Base-by-base conservation (phyloP, 1,139 yeast genomes). In the Blastobotrys persicus region DNA sequence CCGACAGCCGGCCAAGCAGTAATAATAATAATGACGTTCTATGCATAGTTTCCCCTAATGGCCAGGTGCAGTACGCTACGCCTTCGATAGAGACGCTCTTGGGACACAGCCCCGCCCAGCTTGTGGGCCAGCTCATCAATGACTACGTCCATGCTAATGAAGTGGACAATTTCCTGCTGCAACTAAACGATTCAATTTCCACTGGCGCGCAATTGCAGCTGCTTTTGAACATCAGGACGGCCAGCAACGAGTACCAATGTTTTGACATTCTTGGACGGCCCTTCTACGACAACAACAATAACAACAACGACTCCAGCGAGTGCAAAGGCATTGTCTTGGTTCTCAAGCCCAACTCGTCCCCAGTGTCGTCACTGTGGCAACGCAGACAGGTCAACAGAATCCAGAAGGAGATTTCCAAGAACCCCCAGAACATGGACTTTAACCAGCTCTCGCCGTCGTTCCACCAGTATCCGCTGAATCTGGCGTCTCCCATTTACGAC, bases 131-230 rank as follows among this genome's bases (percentile, higher is more conserved):
- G 42, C 37, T 31, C 18, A 39, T 58, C 28, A 44, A 55, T 32
- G 63, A 60, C 42, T 55, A 52, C 49, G 46, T 62, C 32, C 63
- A 59, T 38, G 59, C 57, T 7, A 59, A 55, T 33, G 66, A 62
- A 38, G 46, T 58, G n/a, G 62, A 57, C 31, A 31, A 32, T 16
- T 41, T 41, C 17, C 26, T 41, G 35, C 16, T 14, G n/a, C 44
- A 41, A 28, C 18, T 31, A 5, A 9, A 11, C 11, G 44, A 31
- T 7, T 28, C 47, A 14, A 38, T 47, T 32, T 4, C 46, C 18
- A 38, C 35, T 28, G 47, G 47, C 19, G 37, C 14, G 28, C 47
- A 43, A 13, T 20, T 57, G 26, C 60, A 59, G 44, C 43, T 57
- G 55, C 37, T 52, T 7, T 47, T 49, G 42, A 52, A 59, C 16